Conservation (phyloP, 2,329 filamentous ascomycete genomes). For the Paracamarosporium sp. region DNA sequence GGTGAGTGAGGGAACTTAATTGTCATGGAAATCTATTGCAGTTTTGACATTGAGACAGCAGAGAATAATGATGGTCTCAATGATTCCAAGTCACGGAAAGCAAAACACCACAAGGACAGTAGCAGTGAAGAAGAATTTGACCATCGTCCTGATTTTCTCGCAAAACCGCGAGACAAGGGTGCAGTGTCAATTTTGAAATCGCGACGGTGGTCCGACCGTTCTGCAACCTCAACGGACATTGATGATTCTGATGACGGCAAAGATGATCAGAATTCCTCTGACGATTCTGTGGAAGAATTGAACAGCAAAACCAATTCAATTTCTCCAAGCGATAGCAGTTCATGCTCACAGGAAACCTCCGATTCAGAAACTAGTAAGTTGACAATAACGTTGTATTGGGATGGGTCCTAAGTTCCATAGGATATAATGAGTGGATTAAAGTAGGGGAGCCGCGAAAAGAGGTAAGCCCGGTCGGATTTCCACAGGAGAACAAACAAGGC, state of each 20-base stretch:
- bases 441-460: background rate
- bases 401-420: background rate
- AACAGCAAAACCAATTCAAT: background rate
- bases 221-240: background rate
- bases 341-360: background rate
- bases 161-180: background rate
- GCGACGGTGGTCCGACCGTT: conserved; percentile 4
- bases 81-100: background rate
- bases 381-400: background rate
- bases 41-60: background rate
- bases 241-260: background rate
- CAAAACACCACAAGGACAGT: background rate
- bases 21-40: background rate
- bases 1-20: background rate
- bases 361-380: background rate
- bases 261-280: conserved; percentile 1
- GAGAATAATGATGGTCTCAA: too few species aligned
- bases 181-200: background rate
- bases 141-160: background rate
- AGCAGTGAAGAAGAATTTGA: background rate
- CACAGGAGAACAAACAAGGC: background rate
- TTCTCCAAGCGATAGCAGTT: background rate
- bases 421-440: background rate
- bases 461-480: background rate
- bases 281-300: background rate